These are phyloP conservation scores for Circinella minor DNA, from an alignment of 371 early-diverging fungal genomes.

Conservation along the genomic window DNA sequence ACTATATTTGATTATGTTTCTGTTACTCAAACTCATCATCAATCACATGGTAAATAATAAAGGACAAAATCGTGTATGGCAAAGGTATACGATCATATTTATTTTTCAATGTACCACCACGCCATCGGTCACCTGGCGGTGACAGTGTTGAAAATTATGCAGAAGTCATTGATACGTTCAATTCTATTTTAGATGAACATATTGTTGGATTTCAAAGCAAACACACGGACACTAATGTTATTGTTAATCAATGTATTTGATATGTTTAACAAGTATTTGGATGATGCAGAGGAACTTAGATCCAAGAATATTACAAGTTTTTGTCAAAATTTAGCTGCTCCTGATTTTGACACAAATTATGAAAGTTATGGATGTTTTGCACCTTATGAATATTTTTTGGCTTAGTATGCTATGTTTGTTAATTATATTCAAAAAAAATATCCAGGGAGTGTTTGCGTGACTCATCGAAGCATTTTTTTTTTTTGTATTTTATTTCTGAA, in stretches of 20 bases:
- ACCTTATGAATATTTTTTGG: constrained; percentile 17
- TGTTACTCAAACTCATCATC: neutral
- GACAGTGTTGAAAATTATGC: neutral
- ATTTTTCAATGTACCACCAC: constrained; percentile 23
- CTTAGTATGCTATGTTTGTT: neutral
- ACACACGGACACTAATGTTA: constrained; percentile 19
- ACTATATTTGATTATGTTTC: neutral
- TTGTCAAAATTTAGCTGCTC: constrained; percentile 22
- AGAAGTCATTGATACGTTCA: constrained; percentile 11
- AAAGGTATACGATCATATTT: constrained; percentile 14
- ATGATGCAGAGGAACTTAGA: constrained; percentile 14
- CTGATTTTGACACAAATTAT: constrained; percentile 24
- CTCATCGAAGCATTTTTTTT: no score
- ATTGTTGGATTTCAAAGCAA: constrained; percentile 12
- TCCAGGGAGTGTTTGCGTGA: no score
- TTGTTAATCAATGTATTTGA: constrained; percentile 21
- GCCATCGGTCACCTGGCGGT: constrained; percentile 18
- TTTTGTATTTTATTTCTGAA: no score
- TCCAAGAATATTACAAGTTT: constrained; percentile 15
- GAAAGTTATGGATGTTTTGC: constrained; percentile 21
- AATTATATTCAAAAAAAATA: neutral
- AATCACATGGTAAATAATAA: neutral
- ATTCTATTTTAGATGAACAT: constrained; percentile 13
- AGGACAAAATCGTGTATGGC: constrained; percentile 7
- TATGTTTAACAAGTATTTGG: constrained; percentile 11